Percentiles rank a stretch among this genome's conserved stretches.
phyloP scores from a whole-genome alignment of 306 rosid genomes.

The Acacia confusa region DNA sequence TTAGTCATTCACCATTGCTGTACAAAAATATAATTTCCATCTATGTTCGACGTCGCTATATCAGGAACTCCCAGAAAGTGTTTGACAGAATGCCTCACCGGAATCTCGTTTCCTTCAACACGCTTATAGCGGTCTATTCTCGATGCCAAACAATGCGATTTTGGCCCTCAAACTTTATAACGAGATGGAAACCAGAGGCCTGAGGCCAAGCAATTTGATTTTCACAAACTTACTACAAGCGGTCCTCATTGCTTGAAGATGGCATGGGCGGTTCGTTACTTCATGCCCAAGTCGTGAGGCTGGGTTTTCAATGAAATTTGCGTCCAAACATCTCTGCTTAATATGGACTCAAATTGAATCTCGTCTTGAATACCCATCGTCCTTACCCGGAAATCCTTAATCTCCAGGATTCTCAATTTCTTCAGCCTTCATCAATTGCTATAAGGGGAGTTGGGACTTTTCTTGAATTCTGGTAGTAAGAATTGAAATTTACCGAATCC shows the following conservation, averaged over 20 bases:
- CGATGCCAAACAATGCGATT: constrained; percentile 43
- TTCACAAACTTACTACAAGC: constrained; percentile 74
- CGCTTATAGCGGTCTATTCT: constrained; percentile 65
- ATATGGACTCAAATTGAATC: constrained; percentile 72
- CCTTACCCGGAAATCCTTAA: too few species aligned
- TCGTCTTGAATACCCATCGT: too few species aligned
- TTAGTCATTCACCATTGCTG: constrained; percentile 55
- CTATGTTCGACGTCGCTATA: constrained; percentile 63
- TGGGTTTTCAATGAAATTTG: constrained; percentile 61
- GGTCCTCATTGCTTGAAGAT: constrained; percentile 52
- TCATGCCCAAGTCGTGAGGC: constrained; percentile 68
- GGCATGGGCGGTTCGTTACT: constrained; percentile 53
- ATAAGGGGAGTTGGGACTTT: too few species aligned
- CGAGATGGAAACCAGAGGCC: constrained; percentile 42
- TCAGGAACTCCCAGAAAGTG: constrained; percentile 48
- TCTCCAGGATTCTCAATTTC: too few species aligned
- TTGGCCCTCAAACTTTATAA: constrained; percentile 44
- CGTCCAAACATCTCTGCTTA: constrained; percentile 72
- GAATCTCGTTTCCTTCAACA: constrained; percentile 72
- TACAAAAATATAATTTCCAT: constrained; percentile 69
- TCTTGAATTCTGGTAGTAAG: too few species aligned
- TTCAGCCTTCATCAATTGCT: too few species aligned
- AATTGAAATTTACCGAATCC: too few species aligned
- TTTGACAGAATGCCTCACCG: constrained; percentile 84
- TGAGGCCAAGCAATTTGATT: constrained; percentile 63